Percentiles rank a stretch among this genome's conserved stretches.
Conservation (phyloP, 208 protist genomes). For the Crithidia thermophila region DNA sequence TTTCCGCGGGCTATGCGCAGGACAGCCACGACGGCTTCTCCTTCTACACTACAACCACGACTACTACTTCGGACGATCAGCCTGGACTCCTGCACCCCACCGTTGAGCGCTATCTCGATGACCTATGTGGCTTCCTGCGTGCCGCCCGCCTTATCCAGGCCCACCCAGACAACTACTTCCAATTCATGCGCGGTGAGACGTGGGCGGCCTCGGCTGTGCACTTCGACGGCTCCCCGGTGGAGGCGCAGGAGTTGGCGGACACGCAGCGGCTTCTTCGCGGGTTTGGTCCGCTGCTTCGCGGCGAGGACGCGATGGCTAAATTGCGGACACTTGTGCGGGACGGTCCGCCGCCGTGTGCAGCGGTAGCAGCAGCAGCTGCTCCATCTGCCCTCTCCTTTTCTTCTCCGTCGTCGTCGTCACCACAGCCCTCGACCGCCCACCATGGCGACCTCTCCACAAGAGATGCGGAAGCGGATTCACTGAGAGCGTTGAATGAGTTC, state of each 20-base stretch:
- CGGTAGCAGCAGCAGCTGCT: neutral
- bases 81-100: neutral
- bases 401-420: too few species aligned
- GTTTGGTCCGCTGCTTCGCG: constrained; percentile 39
- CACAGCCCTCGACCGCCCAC: too few species aligned
- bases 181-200: constrained; percentile 43
- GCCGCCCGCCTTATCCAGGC: constrained; percentile 69
- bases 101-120: constrained; percentile 65
- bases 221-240: constrained; percentile 48
- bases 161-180: constrained; percentile 83
- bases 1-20: constrained; percentile 46
- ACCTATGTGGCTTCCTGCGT: constrained; percentile 63
- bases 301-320: constrained; percentile 31
- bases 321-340: constrained; percentile 47
- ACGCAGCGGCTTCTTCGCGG: constrained; percentile 50
- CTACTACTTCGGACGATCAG: neutral
- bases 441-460: too few species aligned
- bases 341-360: constrained; percentile 39
- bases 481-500: constrained; percentile 27
- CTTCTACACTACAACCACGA: constrained; percentile 34
- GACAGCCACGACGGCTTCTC: constrained; percentile 36
- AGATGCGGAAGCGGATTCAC: neutral
- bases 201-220: constrained; percentile 27
- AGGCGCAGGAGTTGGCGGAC: constrained; percentile 48
- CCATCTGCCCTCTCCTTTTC: too few species aligned